Base-by-base conservation (phyloP, 305 asterid genomes). In the Solanum hybrid region DNA sequence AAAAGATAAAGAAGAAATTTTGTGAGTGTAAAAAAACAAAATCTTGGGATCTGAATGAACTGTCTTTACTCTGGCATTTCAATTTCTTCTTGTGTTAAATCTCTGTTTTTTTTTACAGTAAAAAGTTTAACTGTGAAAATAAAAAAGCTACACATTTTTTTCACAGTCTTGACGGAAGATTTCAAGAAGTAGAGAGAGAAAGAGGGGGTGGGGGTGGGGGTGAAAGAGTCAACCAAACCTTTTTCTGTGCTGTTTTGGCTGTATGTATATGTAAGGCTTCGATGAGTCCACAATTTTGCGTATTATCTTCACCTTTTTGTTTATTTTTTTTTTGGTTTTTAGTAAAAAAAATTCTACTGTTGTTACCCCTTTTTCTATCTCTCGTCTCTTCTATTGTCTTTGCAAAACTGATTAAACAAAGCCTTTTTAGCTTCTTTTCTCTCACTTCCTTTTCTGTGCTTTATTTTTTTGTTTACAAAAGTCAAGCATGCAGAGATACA, bases 251-350 rank as follows among this genome's bases (percentile, higher is more conserved):
- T 34, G 32, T 91, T 91, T 93, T 93, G 94, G 94, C 90, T 68
- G 91, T 90, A 91, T 92, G 92, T 93, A 91, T 94, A 92, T 95
- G 97, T 91, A 95, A 93, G 96, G 96, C 94, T 95, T 94, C 94
- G 31, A 92, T 82, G 31, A 91, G 93, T 92, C 97, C 97, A 95
- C 96, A 94, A 83, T 78, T 92, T 84, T 91, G 91, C 91, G 89
- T 89, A 92, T 94, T 92, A 93, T 94, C 96, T 93, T 92, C 92
- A 51, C 91, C 87, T 89, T 89, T 76, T 87, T 75, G 3, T 41
- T 79, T 57, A 14, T 79, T 4, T 41, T 1, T 38, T 17, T 57
- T 51, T 8, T 45, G 45, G 31, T 41, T 26, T 14, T 10, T 45
- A 11, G 45, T 76, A 3, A 32, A 32, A 32, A 32, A 32, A 32